A percentile compares a stretch with the other conserved stretches of the same genome.
phyloP scores from a whole-genome alignment of 768 basidiomycete species.

The Mycena latifolia region DNA sequence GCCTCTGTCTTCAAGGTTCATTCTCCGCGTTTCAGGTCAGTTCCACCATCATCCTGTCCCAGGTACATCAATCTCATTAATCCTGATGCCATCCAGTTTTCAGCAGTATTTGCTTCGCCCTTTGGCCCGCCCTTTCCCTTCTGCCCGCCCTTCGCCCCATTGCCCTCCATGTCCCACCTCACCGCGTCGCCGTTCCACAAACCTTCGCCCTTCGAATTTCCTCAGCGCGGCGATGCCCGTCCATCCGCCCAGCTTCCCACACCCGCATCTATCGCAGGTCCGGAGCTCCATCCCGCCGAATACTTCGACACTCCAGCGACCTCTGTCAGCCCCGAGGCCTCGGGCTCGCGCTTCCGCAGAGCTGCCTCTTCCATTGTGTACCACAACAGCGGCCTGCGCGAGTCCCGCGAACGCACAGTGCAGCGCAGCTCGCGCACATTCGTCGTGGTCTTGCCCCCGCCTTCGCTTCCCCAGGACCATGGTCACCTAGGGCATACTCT shows the following conservation, averaged over 20 bases:
- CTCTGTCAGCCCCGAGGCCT: slow-evolving; percentile 43
- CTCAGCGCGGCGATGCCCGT: slow-evolving; percentile 38
- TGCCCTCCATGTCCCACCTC: slow-evolving; percentile 55
- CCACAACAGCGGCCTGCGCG: slow-evolving; percentile 60
- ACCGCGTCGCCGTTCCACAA: slow-evolving; percentile 58
- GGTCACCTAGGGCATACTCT: slow-evolving; percentile 70
- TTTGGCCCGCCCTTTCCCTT: background rate
- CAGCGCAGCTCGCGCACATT: slow-evolving; percentile 64
- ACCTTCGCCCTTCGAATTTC: slow-evolving; percentile 60
- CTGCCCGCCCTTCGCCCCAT: slow-evolving; percentile 12
- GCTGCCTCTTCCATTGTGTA: slow-evolving; percentile 66
- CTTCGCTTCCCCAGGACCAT: slow-evolving; percentile 68
- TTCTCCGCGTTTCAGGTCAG: slow-evolving; percentile 17
- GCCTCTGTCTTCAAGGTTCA: slow-evolving; percentile 26
- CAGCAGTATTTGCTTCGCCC: slow-evolving; percentile 11
- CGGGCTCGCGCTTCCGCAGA: slow-evolving; percentile 54
- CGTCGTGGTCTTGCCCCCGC: slow-evolving; percentile 76
- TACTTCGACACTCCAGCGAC: slow-evolving; percentile 35
- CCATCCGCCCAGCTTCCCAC: slow-evolving; percentile 26
- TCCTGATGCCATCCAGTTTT: background rate
- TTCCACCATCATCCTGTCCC: slow-evolving; percentile 6
- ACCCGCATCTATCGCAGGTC: slow-evolving; percentile 27
- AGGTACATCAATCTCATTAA: slow-evolving; percentile 21
- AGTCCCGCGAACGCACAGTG: slow-evolving; percentile 54
- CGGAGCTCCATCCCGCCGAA: slow-evolving; percentile 28